Evolutionary conservation across 2,329 filamentous ascomycete species (phyloP).

Genomic region (Elsinoe batatas): DNA sequence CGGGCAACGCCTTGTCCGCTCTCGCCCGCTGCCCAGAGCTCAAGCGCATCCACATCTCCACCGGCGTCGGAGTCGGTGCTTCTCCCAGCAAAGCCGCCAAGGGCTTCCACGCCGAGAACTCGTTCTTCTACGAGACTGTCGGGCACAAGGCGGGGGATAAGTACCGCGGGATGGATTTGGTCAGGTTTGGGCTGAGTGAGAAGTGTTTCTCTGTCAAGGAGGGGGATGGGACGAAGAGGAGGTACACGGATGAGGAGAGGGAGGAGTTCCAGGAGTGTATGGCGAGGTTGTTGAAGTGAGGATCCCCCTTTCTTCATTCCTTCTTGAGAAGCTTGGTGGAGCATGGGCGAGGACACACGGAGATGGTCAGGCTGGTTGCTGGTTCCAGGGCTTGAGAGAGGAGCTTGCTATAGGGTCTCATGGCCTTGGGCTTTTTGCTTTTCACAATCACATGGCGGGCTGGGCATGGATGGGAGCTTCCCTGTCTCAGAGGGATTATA

Average conservation of each 20-base stretch:
- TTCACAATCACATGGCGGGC: not conserved
- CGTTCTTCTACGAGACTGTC: conserved; percentile 22
- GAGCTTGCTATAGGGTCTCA: too few relatives aligned
- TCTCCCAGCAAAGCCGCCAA: conserved; percentile 27
- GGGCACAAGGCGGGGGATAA: conserved; percentile 18
- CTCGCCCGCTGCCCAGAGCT: conserved; percentile 26
- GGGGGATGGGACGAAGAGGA: conserved; percentile 17
- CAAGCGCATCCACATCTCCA: conserved; percentile 22
- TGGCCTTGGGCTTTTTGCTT: too few relatives aligned
- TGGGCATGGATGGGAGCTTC: not conserved
- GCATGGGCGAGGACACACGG: too few relatives aligned
- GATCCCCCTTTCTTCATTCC: not conserved
- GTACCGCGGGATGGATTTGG: conserved; percentile 21
- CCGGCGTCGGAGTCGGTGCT: conserved; percentile 21
- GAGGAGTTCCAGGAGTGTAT: conserved; percentile 22
- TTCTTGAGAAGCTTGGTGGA: conserved; percentile 3
- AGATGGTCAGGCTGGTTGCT: not conserved
- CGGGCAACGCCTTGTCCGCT: conserved; percentile 25
- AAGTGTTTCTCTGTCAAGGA: conserved; percentile 24
- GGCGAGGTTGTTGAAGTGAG: conserved; percentile 26
- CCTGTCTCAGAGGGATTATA: not conserved
- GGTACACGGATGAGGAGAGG: conserved; percentile 19
- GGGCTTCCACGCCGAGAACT: conserved; percentile 27
- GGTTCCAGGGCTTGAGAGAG: too few relatives aligned
- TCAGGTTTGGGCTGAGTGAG: conserved; percentile 21